phyloP scores from a whole-genome alignment of 78 protist species.

The Dictyostelium purpureum region DNA sequence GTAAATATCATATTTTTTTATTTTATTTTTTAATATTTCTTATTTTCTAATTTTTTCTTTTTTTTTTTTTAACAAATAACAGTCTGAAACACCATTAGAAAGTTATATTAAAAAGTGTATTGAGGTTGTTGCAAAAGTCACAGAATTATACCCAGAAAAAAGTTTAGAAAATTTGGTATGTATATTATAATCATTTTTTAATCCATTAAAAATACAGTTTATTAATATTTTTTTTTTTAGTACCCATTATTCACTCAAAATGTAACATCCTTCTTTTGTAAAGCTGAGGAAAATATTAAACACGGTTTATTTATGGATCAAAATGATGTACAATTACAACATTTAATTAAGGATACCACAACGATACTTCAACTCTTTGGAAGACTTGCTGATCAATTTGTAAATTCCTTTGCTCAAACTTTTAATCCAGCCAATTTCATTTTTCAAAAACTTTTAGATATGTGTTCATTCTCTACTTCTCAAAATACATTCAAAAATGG shows the following conservation, averaged over 20 bases:
- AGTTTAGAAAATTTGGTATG: conserved; percentile 48
- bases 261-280: conserved; percentile 58
- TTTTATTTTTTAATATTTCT: too few relatives aligned
- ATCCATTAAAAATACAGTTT: background rate
- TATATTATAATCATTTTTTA: background rate
- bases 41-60: too few relatives aligned
- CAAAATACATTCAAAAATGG: conserved; percentile 10
- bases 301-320: conserved; percentile 28
- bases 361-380: conserved; percentile 36
- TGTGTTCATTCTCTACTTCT: conserved; percentile 17
- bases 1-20: background rate
- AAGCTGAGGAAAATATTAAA: conserved; percentile 27
- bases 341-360: conserved; percentile 39
- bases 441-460: conserved; percentile 34
- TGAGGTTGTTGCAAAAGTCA: conserved; percentile 34
- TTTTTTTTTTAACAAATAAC: background rate
- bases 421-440: conserved; percentile 37
- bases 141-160: conserved; percentile 61
- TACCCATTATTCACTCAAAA: conserved; percentile 57
- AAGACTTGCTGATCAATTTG: conserved; percentile 41
- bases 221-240: background rate
- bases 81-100: conserved; percentile 12
- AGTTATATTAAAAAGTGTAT: conserved; percentile 26
- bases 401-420: conserved; percentile 25
- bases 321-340: background rate